phyloP scores from a whole-genome alignment of 768 basidiomycete genomes.

The Tulasnella sp. region DNA sequence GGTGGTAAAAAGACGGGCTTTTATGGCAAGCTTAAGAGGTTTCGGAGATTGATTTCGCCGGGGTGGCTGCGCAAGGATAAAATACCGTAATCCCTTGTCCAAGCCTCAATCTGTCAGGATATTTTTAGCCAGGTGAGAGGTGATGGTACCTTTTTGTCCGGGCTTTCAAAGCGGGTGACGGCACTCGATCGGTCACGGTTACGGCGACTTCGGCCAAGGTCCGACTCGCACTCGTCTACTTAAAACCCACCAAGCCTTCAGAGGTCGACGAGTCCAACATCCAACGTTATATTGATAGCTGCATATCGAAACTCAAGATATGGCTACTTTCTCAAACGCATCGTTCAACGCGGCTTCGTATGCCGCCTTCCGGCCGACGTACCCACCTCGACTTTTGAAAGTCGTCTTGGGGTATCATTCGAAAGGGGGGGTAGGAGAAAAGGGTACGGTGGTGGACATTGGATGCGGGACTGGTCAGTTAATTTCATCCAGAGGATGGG shows the following conservation, averaged over 20 bases:
- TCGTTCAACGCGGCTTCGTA: constrained; percentile 60
- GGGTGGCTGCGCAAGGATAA: too few species aligned
- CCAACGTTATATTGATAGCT: not conserved
- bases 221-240: not conserved
- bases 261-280: not conserved
- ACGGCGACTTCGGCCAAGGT: not conserved
- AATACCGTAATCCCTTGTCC: not conserved
- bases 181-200: not conserved
- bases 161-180: not conserved
- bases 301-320: constrained; percentile 21
- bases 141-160: too few species aligned
- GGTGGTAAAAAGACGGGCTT: too few species aligned
- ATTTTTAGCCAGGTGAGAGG: too few species aligned
- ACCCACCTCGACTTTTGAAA: constrained; percentile 54
- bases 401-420: constrained; percentile 50
- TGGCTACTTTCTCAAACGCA: constrained; percentile 67
- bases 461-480: constrained; percentile 74
- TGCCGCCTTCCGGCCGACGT: constrained; percentile 59
- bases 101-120: not conserved
- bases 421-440: constrained; percentile 25
- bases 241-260: not conserved
- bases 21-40: too few species aligned
- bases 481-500: not conserved
- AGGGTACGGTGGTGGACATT: constrained; percentile 56
- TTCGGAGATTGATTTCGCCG: not conserved